Percentiles rank a stretch among this genome's conserved stretches.
These are phyloP conservation scores for Chlorociboria aeruginascens DNA, from an alignment of 495 filamentous ascomycete genomes.

Conservation along the genomic window DNA sequence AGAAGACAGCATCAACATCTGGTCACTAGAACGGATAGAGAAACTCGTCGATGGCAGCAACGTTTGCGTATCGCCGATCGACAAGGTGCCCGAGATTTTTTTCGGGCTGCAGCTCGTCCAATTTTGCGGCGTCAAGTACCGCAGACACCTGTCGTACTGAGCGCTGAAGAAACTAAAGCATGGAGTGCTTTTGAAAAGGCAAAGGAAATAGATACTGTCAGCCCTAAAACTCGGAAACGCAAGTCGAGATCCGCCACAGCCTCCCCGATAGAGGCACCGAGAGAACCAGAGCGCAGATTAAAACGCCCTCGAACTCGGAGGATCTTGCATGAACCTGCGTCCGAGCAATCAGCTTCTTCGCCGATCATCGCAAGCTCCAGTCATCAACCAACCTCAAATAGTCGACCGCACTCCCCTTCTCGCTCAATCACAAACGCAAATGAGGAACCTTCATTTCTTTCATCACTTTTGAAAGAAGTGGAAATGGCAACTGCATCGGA, in stretches of 20 bases:
- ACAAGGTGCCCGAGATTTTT: constrained; percentile 55
- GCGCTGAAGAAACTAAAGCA: constrained; percentile 62
- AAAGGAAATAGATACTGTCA: constrained; percentile 48
- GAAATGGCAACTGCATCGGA: constrained; percentile 51
- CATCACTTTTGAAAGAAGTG: constrained; percentile 76
- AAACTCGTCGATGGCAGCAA: constrained; percentile 65
- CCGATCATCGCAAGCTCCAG: constrained; percentile 26
- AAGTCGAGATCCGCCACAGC: constrained; percentile 60
- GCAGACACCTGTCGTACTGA: constrained; percentile 49
- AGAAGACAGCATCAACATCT: constrained; percentile 42
- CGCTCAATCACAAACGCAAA: constrained; percentile 23
- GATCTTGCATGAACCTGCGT: constrained; percentile 37
- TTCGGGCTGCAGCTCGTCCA: constrained; percentile 37
- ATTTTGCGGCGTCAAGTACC: constrained; percentile 21
- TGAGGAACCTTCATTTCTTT: constrained; percentile 56
- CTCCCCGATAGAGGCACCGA: constrained; percentile 50
- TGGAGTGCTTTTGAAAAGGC: constrained; percentile 87
- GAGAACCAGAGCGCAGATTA: constrained; percentile 60
- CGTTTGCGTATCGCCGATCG: constrained; percentile 68
- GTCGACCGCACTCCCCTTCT: constrained; percentile 18
- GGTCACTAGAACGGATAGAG: constrained; percentile 47
- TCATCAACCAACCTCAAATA: constrained; percentile 11
- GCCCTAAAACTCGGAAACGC: constrained; percentile 49
- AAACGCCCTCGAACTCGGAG: constrained; percentile 72
- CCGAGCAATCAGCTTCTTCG: constrained; percentile 29